phyloP scores from a whole-genome alignment of 768 basidiomycete species.

The Trametes cingulata region DNA sequence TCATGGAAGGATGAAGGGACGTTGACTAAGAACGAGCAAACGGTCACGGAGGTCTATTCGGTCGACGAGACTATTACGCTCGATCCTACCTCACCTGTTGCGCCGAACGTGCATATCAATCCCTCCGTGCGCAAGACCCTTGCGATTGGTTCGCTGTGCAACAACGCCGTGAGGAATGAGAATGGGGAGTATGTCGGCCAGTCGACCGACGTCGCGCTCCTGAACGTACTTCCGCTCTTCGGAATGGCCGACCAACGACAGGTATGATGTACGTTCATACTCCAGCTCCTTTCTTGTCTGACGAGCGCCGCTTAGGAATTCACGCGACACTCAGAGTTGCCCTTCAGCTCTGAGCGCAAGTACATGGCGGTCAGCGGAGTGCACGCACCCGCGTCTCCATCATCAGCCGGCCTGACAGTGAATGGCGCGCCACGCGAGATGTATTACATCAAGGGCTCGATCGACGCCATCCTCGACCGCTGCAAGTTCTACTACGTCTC shows the following conservation, averaged over 20 bases:
- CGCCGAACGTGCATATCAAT: conserved; percentile 44
- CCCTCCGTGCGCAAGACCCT: conserved; percentile 73
- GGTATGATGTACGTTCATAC: conserved; percentile 44
- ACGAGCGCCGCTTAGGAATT: conserved; percentile 51
- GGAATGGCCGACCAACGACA: conserved; percentile 67
- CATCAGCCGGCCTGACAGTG: conserved; percentile 27
- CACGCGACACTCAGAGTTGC: conserved; percentile 71
- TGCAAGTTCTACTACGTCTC: conserved; percentile 90
- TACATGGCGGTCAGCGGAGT: conserved; percentile 89
- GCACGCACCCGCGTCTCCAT: conserved; percentile 54
- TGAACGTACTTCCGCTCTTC: conserved; percentile 75
- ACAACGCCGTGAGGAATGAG: conserved; percentile 75
- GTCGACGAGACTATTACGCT: conserved; percentile 80
- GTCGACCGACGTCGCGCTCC: conserved; percentile 88
- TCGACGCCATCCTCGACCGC: conserved; percentile 81
- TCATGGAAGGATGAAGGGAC: conserved; percentile 53
- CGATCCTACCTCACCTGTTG: conserved; percentile 50
- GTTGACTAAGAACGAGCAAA: conserved; percentile 94
- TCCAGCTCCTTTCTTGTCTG: not conserved
- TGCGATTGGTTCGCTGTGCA: conserved; percentile 86
- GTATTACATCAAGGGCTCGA: conserved; percentile 90
- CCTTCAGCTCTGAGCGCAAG: conserved; percentile 94
- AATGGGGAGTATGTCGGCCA: conserved; percentile 81
- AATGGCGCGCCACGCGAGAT: conserved; percentile 57
- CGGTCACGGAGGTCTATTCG: conserved; percentile 83